Evolutionary conservation across 2,329 filamentous ascomycete species (phyloP), one percentile per base, ranked within the genome.

Genomic region (Gaeumannomyces sp.): DNA sequence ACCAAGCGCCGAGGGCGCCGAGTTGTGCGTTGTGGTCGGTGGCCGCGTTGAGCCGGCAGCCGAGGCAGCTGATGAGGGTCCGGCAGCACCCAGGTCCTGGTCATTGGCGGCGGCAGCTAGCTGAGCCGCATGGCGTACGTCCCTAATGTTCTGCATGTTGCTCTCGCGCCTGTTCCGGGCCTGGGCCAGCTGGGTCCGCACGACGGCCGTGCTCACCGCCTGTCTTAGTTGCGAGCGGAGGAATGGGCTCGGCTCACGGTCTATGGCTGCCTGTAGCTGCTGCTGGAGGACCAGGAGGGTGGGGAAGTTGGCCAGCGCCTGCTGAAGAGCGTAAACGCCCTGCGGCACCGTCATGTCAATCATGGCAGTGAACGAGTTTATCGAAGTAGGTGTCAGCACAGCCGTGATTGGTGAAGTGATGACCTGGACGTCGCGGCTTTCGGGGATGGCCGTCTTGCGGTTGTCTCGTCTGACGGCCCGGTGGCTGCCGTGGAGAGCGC

Each of bases 331-430:
- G 3, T 71, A 72, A 0, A 78, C 77, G 0, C 85, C 86, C 63
- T 81, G 78, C 0, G 81, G 78, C 0, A 88, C 77, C 19, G 80
- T 75, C 7, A 77, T 73, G 65, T 88, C 83, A 63, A 89, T 85
- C 66, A 86, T 73, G 13, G 77, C 76, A 50, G 76, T 79, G 63
- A 83, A 82, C 4, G 79, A 53, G 59, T 38, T 45, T 4, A 45
- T 57, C 13, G 45, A 38, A 5, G 61, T 27, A 3, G 61, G 61
- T 5, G 59, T 60, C 14, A 31, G 27, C 27, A 31, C 59, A 14
- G 59, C 45, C 22, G 45, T 53, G 45, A 53, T 53, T 22, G 45
- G 45, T 3, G 45, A 53, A 8, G 45, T 53, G 45, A 53, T 53
- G 22, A 53, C 25, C 38, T 35, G 59, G 28, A 35, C 29, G 59